Conservation (phyloP, 2,329 filamentous ascomycete genomes). For the Pseudogymnoascus sp. region DNA sequence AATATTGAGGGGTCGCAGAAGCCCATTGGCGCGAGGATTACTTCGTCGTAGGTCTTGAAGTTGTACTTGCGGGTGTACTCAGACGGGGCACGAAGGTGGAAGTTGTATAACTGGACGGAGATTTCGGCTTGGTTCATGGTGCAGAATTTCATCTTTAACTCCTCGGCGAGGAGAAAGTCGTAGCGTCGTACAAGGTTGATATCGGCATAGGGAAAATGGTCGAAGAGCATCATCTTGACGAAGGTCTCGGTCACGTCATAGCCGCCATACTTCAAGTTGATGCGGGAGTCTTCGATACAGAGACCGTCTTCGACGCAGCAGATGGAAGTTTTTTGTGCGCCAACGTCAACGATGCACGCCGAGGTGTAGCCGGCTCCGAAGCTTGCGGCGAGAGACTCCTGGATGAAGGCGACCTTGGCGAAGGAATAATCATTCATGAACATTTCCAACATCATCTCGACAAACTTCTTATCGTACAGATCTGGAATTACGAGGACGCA, state of each 20-base stretch:
- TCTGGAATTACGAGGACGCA: slow-evolving; percentile 97
- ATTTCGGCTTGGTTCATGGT: slow-evolving; percentile 88
- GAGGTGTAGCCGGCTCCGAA: slow-evolving; percentile 94
- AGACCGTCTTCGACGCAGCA: slow-evolving; percentile 96
- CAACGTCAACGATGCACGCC: slow-evolving; percentile 91
- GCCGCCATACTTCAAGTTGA: slow-evolving; percentile 93
- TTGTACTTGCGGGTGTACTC: slow-evolving; percentile 87
- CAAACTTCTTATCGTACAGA: slow-evolving; percentile 89
- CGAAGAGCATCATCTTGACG: slow-evolving; percentile 95
- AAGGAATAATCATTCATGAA: slow-evolving; percentile 88
- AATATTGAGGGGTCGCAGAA: slow-evolving; percentile 86
- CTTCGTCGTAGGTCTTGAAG: slow-evolving; percentile 96
- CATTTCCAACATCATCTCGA: slow-evolving; percentile 76
- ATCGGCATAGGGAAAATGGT: slow-evolving; percentile 90
- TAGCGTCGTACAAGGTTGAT: slow-evolving; percentile 88
- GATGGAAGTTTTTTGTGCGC: slow-evolving; percentile 94
- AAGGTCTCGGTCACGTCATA: slow-evolving; percentile 91
- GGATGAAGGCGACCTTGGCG: slow-evolving; percentile 83
- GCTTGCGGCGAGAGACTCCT: slow-evolving; percentile 89
- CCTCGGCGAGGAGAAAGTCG: slow-evolving; percentile 88
- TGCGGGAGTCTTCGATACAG: slow-evolving; percentile 85
- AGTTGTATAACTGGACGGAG: slow-evolving; percentile 80
- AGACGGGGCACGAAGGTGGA: slow-evolving; percentile 81
- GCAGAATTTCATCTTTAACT: slow-evolving; percentile 88
- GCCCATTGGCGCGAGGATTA: slow-evolving; percentile 91